phyloP scores from a whole-genome alignment of 768 basidiomycete species.

The Roridomyces roridus region DNA sequence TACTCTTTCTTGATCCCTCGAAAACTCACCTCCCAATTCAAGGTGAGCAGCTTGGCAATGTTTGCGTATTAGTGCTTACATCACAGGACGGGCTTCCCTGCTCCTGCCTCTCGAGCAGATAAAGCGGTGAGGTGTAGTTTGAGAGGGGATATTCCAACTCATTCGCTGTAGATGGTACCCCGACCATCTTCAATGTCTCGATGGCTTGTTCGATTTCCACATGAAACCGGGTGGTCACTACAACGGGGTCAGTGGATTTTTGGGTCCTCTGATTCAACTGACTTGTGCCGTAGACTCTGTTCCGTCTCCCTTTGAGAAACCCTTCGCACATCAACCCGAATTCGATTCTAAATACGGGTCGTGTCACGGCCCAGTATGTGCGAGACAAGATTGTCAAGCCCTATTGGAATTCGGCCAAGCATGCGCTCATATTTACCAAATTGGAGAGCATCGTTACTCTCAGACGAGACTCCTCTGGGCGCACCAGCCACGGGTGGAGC shows the following conservation, averaged over 20 bases:
- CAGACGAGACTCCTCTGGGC: conserved; percentile 26
- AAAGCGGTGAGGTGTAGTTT: conserved; percentile 32
- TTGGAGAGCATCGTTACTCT: conserved; percentile 36
- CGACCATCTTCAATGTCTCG: conserved; percentile 45
- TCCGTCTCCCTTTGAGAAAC: conserved; percentile 51
- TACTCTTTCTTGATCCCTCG: conserved; percentile 54
- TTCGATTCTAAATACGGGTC: conserved; percentile 29
- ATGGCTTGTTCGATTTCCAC: conserved; percentile 50
- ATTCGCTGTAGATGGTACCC: conserved; percentile 42
- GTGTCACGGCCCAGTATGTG: conserved; percentile 29
- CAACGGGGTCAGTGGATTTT: conserved; percentile 42
- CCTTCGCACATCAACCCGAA: conserved; percentile 27
- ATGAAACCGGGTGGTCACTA: conserved; percentile 33
- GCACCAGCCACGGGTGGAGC: conserved; percentile 27
- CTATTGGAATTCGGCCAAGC: conserved; percentile 37
- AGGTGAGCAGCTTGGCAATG: background rate
- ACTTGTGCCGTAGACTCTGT: conserved; percentile 45
- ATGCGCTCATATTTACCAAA: conserved; percentile 49
- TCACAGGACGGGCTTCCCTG: conserved; percentile 34
- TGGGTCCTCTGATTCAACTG: background rate
- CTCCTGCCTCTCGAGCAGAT: conserved; percentile 39
- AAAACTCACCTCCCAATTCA: conserved; percentile 44
- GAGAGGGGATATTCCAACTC: background rate
- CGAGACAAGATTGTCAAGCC: conserved; percentile 33
- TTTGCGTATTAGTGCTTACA: background rate